These are phyloP conservation scores for Penicillium taxi DNA, from an alignment of 495 filamentous ascomycete species.

Conservation along the genomic window DNA sequence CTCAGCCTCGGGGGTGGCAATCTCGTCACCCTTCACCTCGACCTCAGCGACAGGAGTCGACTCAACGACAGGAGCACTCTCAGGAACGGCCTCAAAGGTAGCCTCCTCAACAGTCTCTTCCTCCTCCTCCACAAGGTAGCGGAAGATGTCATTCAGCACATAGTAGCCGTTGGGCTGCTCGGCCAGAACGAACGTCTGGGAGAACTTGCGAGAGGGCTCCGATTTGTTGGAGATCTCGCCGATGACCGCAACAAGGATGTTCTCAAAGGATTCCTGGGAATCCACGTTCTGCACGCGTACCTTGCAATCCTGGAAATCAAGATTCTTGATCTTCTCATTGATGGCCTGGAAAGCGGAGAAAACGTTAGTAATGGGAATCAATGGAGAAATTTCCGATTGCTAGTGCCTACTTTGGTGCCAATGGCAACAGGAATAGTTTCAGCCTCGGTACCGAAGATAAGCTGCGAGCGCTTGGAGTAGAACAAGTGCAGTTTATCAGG, in stretches of 20 bases:
- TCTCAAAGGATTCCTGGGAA: constrained; percentile 81
- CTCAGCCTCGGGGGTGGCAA: constrained; percentile 46
- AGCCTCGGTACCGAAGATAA: constrained; percentile 78
- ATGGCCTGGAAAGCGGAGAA: constrained; percentile 48
- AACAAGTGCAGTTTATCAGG: constrained; percentile 90
- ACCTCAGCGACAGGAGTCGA: constrained; percentile 23
- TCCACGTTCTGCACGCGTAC: constrained; percentile 97
- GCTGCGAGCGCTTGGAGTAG: constrained; percentile 75
- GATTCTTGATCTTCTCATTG: constrained; percentile 82
- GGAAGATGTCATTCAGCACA: constrained; percentile 95
- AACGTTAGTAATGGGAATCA: background rate
- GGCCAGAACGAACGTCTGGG: constrained; percentile 96
- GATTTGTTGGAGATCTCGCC: constrained; percentile 94
- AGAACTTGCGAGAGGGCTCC: constrained; percentile 84
- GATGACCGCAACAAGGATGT: constrained; percentile 95
- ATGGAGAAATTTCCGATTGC: background rate
- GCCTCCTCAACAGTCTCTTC: constrained; percentile 63
- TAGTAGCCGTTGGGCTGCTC: constrained; percentile 96
- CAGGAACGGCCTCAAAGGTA: constrained; percentile 33
- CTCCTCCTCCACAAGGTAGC: constrained; percentile 75
- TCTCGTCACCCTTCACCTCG: constrained; percentile 27
- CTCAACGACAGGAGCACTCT: constrained; percentile 22
- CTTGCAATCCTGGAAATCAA: constrained; percentile 96
- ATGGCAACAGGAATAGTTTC: constrained; percentile 75
- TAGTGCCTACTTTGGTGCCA: constrained; percentile 66